Evolutionary conservation across 129 eudicot genomes (phyloP), one percentile per base, ranked within the genome.

Genomic region (Gnaphalium uliginosum): DNA sequence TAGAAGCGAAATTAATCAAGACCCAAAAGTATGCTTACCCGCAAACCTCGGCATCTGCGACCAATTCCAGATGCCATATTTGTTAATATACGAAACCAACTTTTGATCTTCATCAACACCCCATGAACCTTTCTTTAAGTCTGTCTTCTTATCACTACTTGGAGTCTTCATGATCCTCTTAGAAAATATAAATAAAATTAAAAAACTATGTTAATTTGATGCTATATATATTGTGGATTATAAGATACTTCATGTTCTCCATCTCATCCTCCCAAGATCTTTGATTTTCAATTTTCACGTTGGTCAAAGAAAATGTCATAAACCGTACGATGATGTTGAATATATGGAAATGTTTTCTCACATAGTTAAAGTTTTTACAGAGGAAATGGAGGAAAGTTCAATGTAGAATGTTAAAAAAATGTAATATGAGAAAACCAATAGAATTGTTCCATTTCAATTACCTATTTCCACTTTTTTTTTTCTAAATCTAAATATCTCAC

Each of bases 41-140:
- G 86, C 83, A 83, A 61, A 71, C 76, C 37, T 80, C 19, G 87
- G 82, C 73, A 80, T 80, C 60, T 71, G 84, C 24, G 76, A 66
- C 87, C 85, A 84, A 26, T 76, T 80, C 80, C 79, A 72, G 29
- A 84, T 80, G 68, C 84, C 82, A 73, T 72, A 60, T 66, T 66
- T 76, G 21, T 30, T 76, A 11, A 80, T 80, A 81, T 80, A 76
- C 51, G 76, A 67, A 29, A 76, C 22, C 57, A 84, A 60, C 82
- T 71, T 73, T 66, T 76, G 76, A 77, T 84, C 87, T 80, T 84
- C 87, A 67, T 80, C 85, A 60, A 69, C 50, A 72, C 67, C 57
- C 76, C 67, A 72, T 56, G 76, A 30, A 33, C 67, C 76, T 22
- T 72, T 72, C 33, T 72, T 84, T 43, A 84, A 79, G 8, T 41